These are phyloP conservation scores for Asterionellopsis glacialis DNA, from an alignment of 108 stramenopile genomes.

Conservation along the genomic window DNA sequence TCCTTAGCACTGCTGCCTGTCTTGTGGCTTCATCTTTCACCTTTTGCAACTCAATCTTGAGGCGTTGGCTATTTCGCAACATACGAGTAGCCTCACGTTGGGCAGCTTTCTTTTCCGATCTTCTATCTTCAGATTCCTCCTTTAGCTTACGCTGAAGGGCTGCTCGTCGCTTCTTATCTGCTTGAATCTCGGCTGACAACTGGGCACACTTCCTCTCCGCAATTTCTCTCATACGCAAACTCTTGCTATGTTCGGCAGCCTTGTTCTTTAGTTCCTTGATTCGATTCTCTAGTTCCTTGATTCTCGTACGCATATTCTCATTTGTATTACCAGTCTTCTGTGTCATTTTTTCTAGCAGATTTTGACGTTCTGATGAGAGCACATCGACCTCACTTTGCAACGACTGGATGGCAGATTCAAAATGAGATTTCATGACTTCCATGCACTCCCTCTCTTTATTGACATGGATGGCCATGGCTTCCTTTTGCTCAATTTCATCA, in stretches of 20 bases:
- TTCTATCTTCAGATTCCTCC: conserved; percentile 38
- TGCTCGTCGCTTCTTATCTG: conserved; percentile 50
- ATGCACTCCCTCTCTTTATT: conserved; percentile 42
- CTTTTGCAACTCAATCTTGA: conserved; percentile 50
- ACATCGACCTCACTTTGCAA: conserved; percentile 49
- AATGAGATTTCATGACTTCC: conserved; percentile 42
- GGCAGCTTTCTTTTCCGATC: conserved; percentile 49
- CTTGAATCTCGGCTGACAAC: conserved; percentile 39
- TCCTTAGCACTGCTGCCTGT: conserved; percentile 43
- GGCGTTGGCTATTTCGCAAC: conserved; percentile 42
- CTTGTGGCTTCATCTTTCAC: conserved; percentile 45
- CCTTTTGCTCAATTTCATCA: conserved; percentile 50
- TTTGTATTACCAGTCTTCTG: conserved; percentile 13
- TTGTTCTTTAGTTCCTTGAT: conserved; percentile 46
- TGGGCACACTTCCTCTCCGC: conserved; percentile 46
- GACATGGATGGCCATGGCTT: conserved; percentile 40
- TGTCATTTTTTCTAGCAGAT: conserved; percentile 21
- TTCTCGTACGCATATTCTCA: too few species aligned
- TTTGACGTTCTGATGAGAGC: conserved; percentile 32
- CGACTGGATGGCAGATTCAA: conserved; percentile 32
- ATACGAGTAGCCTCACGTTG: conserved; percentile 39
- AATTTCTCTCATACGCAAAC: conserved; percentile 39
- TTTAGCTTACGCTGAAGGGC: conserved; percentile 49
- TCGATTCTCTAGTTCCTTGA: background rate
- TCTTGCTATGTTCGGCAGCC: conserved; percentile 39